A percentile compares a stretch with the other conserved stretches of the same genome.
Conservation (phyloP, 2,329 filamentous ascomycete species). For the Lomentospora prolificans region DNA sequence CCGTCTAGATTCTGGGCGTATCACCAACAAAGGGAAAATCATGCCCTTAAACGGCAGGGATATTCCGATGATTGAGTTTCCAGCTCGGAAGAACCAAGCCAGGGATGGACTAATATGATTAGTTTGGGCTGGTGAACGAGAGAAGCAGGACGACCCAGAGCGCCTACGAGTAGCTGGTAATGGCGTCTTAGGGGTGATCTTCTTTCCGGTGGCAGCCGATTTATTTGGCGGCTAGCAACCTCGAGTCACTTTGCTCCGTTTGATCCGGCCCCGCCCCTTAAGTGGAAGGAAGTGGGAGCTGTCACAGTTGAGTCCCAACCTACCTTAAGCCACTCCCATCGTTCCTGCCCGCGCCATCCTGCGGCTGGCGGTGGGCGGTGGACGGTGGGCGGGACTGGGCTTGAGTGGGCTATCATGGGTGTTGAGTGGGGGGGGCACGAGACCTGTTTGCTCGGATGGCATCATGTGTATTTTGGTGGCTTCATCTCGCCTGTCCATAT, state of each 20-base stretch:
- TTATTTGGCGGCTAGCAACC: not conserved
- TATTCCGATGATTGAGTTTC: not conserved
- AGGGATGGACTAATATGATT: not conserved
- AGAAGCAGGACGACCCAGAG: constrained; percentile 23
- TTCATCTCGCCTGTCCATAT: not conserved
- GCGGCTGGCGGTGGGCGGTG: not conserved
- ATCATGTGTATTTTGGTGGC: not conserved
- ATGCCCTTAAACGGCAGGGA: not conserved
- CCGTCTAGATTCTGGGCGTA: not conserved
- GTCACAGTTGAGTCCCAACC: not conserved
- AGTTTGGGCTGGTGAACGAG: not conserved
- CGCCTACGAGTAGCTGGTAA: too few species aligned
- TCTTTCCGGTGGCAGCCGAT: not conserved
- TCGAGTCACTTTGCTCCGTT: not conserved
- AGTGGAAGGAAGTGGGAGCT: not conserved
- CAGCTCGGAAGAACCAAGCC: not conserved
- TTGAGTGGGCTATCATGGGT: not conserved
- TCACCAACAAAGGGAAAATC: too few species aligned
- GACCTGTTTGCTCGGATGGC: not conserved
- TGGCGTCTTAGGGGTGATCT: too few species aligned
- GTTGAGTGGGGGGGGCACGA: not conserved
- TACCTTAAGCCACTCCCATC: too few species aligned
- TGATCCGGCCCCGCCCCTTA: not conserved
- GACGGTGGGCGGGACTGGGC: not conserved
- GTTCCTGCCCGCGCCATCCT: too few species aligned